Evolutionary conservation across 2,329 filamentous ascomycete genomes (phyloP), one percentile per base, ranked within the genome.

Genomic region (Paramyrothecium roridum): DNA sequence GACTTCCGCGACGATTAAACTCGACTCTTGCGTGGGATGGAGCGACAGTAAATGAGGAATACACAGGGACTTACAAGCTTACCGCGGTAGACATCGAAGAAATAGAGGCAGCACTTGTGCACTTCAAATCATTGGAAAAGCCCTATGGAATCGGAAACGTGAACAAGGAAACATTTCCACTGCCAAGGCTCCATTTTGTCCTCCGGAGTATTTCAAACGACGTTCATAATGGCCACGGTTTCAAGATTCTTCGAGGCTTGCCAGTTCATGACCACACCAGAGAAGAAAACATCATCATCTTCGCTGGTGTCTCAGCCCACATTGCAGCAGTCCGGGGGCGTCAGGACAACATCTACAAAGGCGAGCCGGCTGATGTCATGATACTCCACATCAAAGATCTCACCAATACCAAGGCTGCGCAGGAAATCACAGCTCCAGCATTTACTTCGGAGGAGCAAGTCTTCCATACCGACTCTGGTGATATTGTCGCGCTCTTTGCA

Each of bases 161-260:
- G 10, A 43, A 60, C 26, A 70, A 72, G 53, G 69, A 73, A 8
- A 82, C 74, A 0, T 86, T 86, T 50, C 80, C 81, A 0, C 68
- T 86, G 0, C 80, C 81, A 0, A 76, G 61, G 0, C 69, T 85
- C 0, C 76, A 79, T 53, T 53, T 66, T 1, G 72, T 72, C n/a
- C 74, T 86, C 11, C 74, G 78, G 8, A 64, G 67, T 0, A 66
- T 83, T n/a, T 53, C 51, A 0, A 60, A 67, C 4, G 79, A 83
- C 54, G 64, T 85, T 3, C 80, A 84, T 63, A 65, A 71, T 22
- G 80, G 81, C 3, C 75, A 76, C 48, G 83, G 83, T 3, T 84
- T 86, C 68, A 79, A 79, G 52, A 79, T 84, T 3, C 62, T 86
- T 13, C 77, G 81, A 8, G 83, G 83, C 11, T 64, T 86, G 3